These are phyloP conservation scores for Sphaceloma murrayae DNA, from an alignment of 2,329 filamentous ascomycete genomes.

Conservation along the genomic window DNA sequence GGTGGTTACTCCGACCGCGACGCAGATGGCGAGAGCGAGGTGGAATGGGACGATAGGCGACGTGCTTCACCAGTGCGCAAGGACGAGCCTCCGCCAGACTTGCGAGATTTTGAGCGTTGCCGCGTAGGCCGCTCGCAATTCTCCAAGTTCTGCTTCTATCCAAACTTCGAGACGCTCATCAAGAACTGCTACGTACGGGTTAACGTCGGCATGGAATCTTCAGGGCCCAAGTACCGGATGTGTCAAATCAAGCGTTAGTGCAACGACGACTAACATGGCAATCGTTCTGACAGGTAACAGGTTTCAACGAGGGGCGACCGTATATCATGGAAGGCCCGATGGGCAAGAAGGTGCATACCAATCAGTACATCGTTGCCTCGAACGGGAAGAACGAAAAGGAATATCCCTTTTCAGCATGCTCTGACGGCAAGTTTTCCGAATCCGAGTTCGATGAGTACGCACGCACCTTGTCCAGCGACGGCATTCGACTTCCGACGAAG, in stretches of 20 bases:
- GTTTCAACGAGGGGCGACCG: slow-evolving; percentile 66
- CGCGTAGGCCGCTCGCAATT: slow-evolving; percentile 80
- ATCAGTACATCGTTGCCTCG: slow-evolving; percentile 71
- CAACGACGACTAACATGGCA: background rate
- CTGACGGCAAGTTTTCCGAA: slow-evolving; percentile 70
- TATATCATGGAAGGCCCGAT: slow-evolving; percentile 71
- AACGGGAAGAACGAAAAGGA: slow-evolving; percentile 76
- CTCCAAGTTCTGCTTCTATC: slow-evolving; percentile 84
- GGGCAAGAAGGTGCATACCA: slow-evolving; percentile 69
- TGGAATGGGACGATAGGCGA: slow-evolving; percentile 59
- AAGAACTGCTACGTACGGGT: slow-evolving; percentile 78
- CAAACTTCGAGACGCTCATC: slow-evolving; percentile 74
- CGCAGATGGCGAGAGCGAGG: slow-evolving; percentile 65
- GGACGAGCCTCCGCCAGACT: slow-evolving; percentile 58
- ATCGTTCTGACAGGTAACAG: slow-evolving; percentile 41
- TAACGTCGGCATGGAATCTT: slow-evolving; percentile 61
- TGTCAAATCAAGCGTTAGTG: slow-evolving; percentile 69
- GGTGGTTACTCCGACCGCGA: slow-evolving; percentile 41
- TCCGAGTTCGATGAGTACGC: slow-evolving; percentile 75
- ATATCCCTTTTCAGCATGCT: slow-evolving; percentile 85
- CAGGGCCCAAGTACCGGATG: slow-evolving; percentile 75
- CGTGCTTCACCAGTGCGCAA: slow-evolving; percentile 40
- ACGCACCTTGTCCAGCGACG: slow-evolving; percentile 61
- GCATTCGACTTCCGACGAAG: slow-evolving; percentile 64
- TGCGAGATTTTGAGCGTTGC: slow-evolving; percentile 75